These are phyloP conservation scores for Sanghuangporus sanghuang DNA, from an alignment of 1,284 basidiomycete genomes.

Conservation along the genomic window DNA sequence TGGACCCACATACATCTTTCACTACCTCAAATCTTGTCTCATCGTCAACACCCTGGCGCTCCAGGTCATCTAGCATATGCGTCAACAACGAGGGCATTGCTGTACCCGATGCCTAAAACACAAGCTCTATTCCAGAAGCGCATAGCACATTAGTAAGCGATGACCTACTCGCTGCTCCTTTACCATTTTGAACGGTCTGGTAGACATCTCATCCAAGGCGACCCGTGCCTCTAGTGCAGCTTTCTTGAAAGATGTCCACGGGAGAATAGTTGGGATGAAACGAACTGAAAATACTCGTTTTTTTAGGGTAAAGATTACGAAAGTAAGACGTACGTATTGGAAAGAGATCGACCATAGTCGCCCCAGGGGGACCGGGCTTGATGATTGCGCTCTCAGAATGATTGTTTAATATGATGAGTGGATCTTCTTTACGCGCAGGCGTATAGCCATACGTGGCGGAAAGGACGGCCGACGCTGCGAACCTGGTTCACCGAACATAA, in stretches of 20 bases:
- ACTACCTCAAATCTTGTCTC: background rate
- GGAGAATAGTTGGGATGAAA: constrained; percentile 9
- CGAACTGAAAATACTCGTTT: constrained; percentile 2
- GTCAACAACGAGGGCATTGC: constrained; percentile 7
- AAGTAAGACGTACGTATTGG: constrained; percentile 7
- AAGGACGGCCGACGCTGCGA: constrained; percentile 10
- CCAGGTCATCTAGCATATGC: constrained; percentile 11
- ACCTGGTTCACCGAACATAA: background rate
- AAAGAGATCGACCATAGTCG: constrained; percentile 10
- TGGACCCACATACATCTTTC: constrained; percentile 12
- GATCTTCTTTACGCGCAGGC: constrained; percentile 25
- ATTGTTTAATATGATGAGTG: constrained; percentile 18
- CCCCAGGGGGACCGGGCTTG: constrained; percentile 8
- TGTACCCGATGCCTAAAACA: background rate
- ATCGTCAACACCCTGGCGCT: constrained; percentile 3
- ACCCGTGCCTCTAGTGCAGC: constrained; percentile 2
- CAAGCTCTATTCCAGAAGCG: background rate
- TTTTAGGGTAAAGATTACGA: background rate
- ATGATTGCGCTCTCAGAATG: constrained; percentile 1
- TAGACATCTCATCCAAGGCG: constrained; percentile 1
- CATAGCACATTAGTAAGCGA: background rate
- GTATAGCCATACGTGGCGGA: constrained; percentile 12
- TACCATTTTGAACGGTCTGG: constrained; percentile 4
- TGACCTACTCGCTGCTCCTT: constrained; percentile 4
- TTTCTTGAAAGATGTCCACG: constrained; percentile 7